These are phyloP conservation scores for Metschnikowia anglica DNA, from an alignment of 805 yeast genomes.

Conservation along the genomic window DNA sequence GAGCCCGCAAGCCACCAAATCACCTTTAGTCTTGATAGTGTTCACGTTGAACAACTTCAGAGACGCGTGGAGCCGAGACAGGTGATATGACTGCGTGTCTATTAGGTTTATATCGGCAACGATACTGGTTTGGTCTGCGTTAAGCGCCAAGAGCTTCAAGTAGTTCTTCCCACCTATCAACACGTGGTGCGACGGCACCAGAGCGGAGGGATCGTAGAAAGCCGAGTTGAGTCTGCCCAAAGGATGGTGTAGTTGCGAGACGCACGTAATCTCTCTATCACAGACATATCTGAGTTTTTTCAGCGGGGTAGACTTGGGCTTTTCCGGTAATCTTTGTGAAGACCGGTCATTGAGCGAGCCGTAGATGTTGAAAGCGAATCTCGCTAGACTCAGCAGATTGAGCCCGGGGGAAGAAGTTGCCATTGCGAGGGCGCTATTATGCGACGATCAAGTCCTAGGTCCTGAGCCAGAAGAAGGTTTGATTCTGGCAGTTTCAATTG, in stretches of 20 bases:
- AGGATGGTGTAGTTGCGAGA: slow-evolving; percentile 27
- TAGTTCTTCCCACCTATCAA: slow-evolving; percentile 45
- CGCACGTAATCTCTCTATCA: slow-evolving; percentile 26
- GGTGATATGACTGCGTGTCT: slow-evolving; percentile 22
- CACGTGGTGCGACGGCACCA: slow-evolving; percentile 30
- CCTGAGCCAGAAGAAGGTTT: too few species aligned
- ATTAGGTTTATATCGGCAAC: slow-evolving; percentile 36
- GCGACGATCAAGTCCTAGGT: too few species aligned
- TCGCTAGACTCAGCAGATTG: slow-evolving; percentile 38
- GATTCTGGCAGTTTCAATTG: too few species aligned
- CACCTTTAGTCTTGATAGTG: slow-evolving; percentile 36
- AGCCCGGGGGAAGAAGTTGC: slow-evolving; percentile 7
- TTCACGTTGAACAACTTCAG: slow-evolving; percentile 36
- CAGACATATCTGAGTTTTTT: slow-evolving; percentile 21
- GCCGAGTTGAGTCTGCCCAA: slow-evolving; percentile 17
- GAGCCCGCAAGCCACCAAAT: slow-evolving; percentile 41
- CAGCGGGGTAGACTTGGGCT: slow-evolving; percentile 10
- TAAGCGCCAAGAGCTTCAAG: slow-evolving; percentile 34
- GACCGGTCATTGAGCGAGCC: slow-evolving; percentile 37
- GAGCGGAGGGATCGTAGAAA: slow-evolving; percentile 11
- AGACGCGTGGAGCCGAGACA: slow-evolving; percentile 15
- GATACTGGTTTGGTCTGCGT: slow-evolving; percentile 31
- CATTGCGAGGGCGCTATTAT: background rate
- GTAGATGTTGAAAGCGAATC: slow-evolving; percentile 61
- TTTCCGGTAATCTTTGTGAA: slow-evolving; percentile 16